Conservation (phyloP, 2,329 filamentous ascomycete species). For the Paramyrothecium sp. region DNA sequence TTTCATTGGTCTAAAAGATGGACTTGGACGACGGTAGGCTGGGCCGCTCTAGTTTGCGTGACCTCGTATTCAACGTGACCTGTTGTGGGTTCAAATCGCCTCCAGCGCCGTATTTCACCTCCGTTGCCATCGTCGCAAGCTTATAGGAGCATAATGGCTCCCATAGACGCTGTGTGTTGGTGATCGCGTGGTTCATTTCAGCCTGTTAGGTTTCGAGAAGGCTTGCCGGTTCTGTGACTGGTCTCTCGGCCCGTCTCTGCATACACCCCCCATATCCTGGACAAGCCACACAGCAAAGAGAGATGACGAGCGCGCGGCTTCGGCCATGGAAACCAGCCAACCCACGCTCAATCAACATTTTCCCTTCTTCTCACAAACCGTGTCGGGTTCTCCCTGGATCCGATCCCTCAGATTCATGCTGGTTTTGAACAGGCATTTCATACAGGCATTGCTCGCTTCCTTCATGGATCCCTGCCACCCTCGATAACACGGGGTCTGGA, state of each 20-base stretch:
- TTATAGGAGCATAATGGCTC: background rate
- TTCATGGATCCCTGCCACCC: background rate
- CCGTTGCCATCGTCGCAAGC: background rate
- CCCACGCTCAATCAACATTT: background rate
- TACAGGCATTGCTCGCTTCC: background rate
- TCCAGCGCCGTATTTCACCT: no score
- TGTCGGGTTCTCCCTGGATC: background rate
- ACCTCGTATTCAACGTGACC: no score
- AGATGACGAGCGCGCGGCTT: background rate
- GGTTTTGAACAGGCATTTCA: background rate
- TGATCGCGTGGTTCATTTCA: slow-evolving; percentile 5
- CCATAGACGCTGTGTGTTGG: background rate
- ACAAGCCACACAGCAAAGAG: background rate
- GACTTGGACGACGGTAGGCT: no score
- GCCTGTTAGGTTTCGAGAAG: slow-evolving; percentile 12
- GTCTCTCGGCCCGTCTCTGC: slow-evolving; percentile 23
- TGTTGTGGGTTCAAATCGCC: no score
- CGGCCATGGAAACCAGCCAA: background rate
- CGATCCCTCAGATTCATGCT: background rate
- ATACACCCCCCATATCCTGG: slow-evolving; percentile 12
- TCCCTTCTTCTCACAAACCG: background rate
- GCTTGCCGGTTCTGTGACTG: slow-evolving; percentile 19
- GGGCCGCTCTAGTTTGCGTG: no score
- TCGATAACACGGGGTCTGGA: no score
- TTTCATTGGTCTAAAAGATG: no score